Conservation (phyloP, 1,284 basidiomycete genomes). For the Pterulicium gracile region DNA sequence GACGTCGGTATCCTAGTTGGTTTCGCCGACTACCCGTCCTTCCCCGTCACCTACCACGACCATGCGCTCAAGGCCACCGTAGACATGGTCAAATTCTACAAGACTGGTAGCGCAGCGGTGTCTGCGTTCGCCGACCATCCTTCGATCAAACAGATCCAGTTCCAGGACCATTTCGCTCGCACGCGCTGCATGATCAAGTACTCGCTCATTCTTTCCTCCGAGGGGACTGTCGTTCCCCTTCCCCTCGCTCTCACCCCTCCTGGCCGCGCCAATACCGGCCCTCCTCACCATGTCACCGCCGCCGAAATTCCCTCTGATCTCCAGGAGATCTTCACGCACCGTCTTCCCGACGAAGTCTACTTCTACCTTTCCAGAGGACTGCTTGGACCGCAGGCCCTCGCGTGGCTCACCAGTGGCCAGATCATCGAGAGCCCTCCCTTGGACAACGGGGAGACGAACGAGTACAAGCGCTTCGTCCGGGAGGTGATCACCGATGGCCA, state of each 20-base stretch:
- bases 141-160: constrained; percentile 65
- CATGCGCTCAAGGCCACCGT: constrained; percentile 76
- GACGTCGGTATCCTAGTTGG: constrained; percentile 91
- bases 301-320: constrained; percentile 87
- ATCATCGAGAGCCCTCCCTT: constrained; percentile 85
- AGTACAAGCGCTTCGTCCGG: constrained; percentile 92
- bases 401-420: constrained; percentile 83
- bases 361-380: constrained; percentile 93
- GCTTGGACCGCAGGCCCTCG: constrained; percentile 77
- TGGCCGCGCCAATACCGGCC: constrained; percentile 37
- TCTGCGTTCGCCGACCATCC: constrained; percentile 70
- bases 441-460: constrained; percentile 89
- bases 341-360: constrained; percentile 94
- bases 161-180: constrained; percentile 82
- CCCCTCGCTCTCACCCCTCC: constrained; percentile 63
- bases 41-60: constrained; percentile 76
- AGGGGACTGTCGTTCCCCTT: constrained; percentile 83
- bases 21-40: constrained; percentile 60
- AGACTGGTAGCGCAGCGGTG: constrained; percentile 77
- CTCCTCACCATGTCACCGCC: constrained; percentile 63
- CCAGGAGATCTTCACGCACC: constrained; percentile 91
- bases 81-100: constrained; percentile 86
- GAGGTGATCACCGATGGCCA: constrained; percentile 91
- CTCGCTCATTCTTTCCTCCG: constrained; percentile 83
- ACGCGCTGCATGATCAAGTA: constrained; percentile 91